A percentile compares a stretch with the other conserved stretches of the same genome.
phyloP scores from a whole-genome alignment of 129 eudicot species.

The Pulicaria dysenterica region DNA sequence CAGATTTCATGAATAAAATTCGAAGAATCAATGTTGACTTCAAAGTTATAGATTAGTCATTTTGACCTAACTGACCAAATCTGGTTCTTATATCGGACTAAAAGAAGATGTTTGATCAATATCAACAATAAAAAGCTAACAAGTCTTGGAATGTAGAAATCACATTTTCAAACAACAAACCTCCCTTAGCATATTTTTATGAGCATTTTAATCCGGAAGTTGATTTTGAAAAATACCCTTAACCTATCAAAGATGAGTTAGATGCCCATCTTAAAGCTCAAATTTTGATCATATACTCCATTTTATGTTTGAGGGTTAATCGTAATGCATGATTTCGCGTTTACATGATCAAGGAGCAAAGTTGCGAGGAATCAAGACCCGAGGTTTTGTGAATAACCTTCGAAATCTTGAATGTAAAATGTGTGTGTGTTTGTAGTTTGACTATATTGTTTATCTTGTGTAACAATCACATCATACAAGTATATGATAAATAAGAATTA shows the following conservation, averaged over 20 bases:
- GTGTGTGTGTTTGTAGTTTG: too few relatives aligned
- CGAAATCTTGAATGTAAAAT: too few relatives aligned
- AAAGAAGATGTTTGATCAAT: slow-evolving; percentile 62
- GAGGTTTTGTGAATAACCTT: too few relatives aligned
- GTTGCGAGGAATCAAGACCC: too few relatives aligned
- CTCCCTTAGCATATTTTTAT: slow-evolving; percentile 22
- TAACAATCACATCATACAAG: too few relatives aligned
- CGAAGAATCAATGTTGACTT: not conserved
- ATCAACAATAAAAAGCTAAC: slow-evolving; percentile 39
- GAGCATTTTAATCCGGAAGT: slow-evolving; percentile 39
- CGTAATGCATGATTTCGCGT: too few relatives aligned
- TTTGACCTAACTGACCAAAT: not conserved
- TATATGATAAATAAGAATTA: too few relatives aligned
- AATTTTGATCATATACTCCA: too few relatives aligned
- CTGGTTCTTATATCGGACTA: slow-evolving; percentile 36
- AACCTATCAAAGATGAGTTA: not conserved
- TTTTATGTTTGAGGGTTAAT: too few relatives aligned
- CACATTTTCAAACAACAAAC: slow-evolving; percentile 30
- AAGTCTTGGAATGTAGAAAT: slow-evolving; percentile 22
- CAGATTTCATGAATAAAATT: not conserved
- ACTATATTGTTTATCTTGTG: too few relatives aligned
- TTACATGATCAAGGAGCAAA: too few relatives aligned
- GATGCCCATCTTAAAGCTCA: too few relatives aligned
- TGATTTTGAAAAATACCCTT: slow-evolving; percentile 33
- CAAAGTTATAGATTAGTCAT: not conserved